These are phyloP conservation scores for Andrographis paniculata DNA, from an alignment of 305 asterid genomes.

Conservation along the genomic window DNA sequence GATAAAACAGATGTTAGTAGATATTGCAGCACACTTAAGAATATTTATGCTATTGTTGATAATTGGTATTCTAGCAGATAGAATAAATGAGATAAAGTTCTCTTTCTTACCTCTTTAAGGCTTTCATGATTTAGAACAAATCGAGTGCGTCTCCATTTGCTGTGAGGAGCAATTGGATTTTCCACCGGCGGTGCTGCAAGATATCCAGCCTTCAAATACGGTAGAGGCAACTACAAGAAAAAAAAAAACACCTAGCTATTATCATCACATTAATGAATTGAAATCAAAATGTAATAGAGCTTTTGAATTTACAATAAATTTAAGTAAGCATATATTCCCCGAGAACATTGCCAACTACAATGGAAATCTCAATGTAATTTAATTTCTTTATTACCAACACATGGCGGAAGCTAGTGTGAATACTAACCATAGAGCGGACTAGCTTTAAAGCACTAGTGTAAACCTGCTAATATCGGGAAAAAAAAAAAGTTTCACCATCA, in stretches of 20 bases:
- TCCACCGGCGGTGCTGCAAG: conserved; percentile 90
- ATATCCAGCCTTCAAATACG: conserved; percentile 85
- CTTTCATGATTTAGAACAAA: conserved; percentile 86
- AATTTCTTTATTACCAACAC: too few relatives aligned
- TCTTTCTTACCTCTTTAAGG: conserved; percentile 81
- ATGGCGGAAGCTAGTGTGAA: conserved; percentile 7
- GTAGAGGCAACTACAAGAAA: conserved; percentile 87
- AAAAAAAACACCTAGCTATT: too few relatives aligned
- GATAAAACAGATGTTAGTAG: too few relatives aligned
- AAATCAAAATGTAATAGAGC: too few relatives aligned
- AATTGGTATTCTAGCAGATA: too few relatives aligned
- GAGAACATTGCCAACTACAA: too few relatives aligned
- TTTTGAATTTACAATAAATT: too few relatives aligned
- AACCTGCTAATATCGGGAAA: conserved; percentile 48
- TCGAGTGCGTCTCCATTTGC: conserved; percentile 81
- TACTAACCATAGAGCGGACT: conserved; percentile 92
- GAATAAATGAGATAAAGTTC: neutral
- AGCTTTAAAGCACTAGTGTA: conserved; percentile 97
- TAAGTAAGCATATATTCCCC: too few relatives aligned
- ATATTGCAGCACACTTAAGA: too few relatives aligned
- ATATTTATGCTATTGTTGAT: too few relatives aligned
- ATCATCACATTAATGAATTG: too few relatives aligned
- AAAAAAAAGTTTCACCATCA: neutral
- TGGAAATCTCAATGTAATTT: too few relatives aligned
- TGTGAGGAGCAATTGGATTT: conserved; percentile 80